Base-by-base conservation (phyloP, 768 basidiomycete genomes). In the Leccinum sublutescens region DNA sequence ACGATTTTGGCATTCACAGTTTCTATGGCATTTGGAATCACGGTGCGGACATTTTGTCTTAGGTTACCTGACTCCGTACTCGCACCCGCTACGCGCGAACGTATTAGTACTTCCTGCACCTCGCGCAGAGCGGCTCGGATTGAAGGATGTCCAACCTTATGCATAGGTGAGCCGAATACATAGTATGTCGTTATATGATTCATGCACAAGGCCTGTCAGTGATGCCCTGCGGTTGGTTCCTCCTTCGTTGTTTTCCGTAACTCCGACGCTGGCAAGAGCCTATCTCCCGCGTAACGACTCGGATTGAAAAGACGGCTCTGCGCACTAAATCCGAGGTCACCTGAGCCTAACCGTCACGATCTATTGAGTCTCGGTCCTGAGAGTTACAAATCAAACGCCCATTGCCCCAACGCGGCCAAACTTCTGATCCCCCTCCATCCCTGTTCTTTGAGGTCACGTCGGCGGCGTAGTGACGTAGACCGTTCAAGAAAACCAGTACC, bases 381-480 rank as follows among this genome's bases (percentile, higher is more conserved):
- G 15, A 10, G n/a, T 27, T n/a, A 3, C 23, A 40, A 57, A 10
- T 11, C 10, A 33, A 21, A 48, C 27, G 17, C n/a, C 14, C 12
- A 55, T n/a, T 4, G 17, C 14, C 36, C 31, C 15, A 34, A 17
- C 17, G 2, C 5, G 31, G 11, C 12, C 19, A 47, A 12, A 21
- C 38, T 55, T 65, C 48, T 53, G 48, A 61, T 40, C n/a, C 27
- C 25, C 8, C 48, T 25, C n/a, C 29, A 11, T 19, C 9, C 43
- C 11, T 45, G 19, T 45, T 45, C 43, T 17, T 10, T 45, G 43
- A 11, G 43, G 43, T 7, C 38, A 47, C 27, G 53, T 52, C 33
- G 38, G 49, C 15, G 25, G 50, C 31, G 23, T 23, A 23, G 23
- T 23, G 23, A 23, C 23, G 23, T 17, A 23, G 21, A 31, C 47